Conservation (phyloP, 257 asterid genomes). For the Mitragyna speciosa region DNA sequence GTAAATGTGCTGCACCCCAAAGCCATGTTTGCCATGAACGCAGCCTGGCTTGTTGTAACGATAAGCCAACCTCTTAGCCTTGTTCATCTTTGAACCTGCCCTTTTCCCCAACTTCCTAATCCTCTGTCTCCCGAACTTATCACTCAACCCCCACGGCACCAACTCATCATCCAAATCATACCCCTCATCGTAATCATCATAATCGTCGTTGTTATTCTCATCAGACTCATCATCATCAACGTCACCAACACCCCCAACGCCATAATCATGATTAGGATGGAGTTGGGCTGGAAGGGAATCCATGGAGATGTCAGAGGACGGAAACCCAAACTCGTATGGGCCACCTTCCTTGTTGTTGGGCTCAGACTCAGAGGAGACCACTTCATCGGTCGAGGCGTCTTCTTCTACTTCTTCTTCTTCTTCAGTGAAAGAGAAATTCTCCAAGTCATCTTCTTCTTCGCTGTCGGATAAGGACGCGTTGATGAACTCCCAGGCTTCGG, state of each 20-base stretch:
- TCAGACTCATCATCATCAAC: slow-evolving; percentile 9
- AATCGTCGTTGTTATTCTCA: slow-evolving; percentile 25
- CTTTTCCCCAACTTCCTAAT: slow-evolving; percentile 70
- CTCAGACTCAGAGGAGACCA: neutral
- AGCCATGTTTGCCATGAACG: slow-evolving; percentile 51
- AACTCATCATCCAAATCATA: slow-evolving; percentile 63
- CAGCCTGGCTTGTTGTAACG: slow-evolving; percentile 58
- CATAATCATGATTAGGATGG: neutral
- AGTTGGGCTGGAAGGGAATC: slow-evolving; percentile 12
- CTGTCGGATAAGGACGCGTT: slow-evolving; percentile 64
- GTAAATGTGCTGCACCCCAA: slow-evolving; percentile 40
- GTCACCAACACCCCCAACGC: neutral
- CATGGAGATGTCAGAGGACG: slow-evolving; percentile 25
- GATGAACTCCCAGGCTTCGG: slow-evolving; percentile 71
- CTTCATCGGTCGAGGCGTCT: slow-evolving; percentile 5
- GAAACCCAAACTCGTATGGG: slow-evolving; percentile 23
- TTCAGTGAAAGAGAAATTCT: slow-evolving; percentile 12
- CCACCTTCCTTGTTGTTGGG: neutral
- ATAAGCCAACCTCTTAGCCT: slow-evolving; percentile 51
- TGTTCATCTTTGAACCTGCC: slow-evolving; percentile 42
- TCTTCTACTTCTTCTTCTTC: slow-evolving; percentile 13
- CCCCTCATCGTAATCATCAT: slow-evolving; percentile 28
- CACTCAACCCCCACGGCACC: slow-evolving; percentile 64
- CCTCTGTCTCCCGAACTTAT: slow-evolving; percentile 66
- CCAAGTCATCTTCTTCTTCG: slow-evolving; percentile 33